phyloP scores from a whole-genome alignment of 2,329 filamentous ascomycete species.

The Fusarium sp. region DNA sequence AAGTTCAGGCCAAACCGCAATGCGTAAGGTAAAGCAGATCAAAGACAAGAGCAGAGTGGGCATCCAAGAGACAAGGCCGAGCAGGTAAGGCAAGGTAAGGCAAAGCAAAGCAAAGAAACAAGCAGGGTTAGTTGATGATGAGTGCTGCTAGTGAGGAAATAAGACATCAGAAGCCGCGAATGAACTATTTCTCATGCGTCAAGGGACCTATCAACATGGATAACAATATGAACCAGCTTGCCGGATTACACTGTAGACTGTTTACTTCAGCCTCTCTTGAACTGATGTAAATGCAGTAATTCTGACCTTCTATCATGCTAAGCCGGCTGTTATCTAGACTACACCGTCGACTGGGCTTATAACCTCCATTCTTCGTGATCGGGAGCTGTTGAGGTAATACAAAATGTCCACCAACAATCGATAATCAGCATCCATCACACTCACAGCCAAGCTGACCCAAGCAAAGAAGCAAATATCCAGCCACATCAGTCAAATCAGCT shows the following conservation, averaged over 20 bases:
- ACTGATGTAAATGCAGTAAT: background rate
- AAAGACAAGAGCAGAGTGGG: slow-evolving; percentile 13
- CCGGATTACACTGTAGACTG: background rate
- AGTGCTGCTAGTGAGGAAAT: slow-evolving; percentile 1
- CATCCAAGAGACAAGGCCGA: background rate
- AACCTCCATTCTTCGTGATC: background rate
- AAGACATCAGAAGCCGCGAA: background rate
- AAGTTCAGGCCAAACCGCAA: slow-evolving; percentile 15
- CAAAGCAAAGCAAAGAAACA: background rate
- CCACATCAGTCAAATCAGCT: slow-evolving; percentile 31
- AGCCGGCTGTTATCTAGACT: background rate
- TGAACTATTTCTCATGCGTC: slow-evolving; percentile 1
- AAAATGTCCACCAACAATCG: slow-evolving; percentile 11
- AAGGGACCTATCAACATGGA: slow-evolving; percentile 3
- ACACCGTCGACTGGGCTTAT: background rate
- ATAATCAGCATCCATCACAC: slow-evolving; percentile 12
- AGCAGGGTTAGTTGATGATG: slow-evolving; percentile 14
- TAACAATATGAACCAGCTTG: background rate
- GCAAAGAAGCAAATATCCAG: slow-evolving; percentile 29
- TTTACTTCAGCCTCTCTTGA: background rate
- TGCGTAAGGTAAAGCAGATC: slow-evolving; percentile 16
- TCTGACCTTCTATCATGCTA: background rate
- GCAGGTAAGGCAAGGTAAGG: background rate
- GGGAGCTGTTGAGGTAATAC: background rate
- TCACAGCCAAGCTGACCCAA: slow-evolving; percentile 9